These are phyloP conservation scores for Podila epicladia DNA, from an alignment of 192 early-diverging fungal genomes.

Conservation along the genomic window DNA sequence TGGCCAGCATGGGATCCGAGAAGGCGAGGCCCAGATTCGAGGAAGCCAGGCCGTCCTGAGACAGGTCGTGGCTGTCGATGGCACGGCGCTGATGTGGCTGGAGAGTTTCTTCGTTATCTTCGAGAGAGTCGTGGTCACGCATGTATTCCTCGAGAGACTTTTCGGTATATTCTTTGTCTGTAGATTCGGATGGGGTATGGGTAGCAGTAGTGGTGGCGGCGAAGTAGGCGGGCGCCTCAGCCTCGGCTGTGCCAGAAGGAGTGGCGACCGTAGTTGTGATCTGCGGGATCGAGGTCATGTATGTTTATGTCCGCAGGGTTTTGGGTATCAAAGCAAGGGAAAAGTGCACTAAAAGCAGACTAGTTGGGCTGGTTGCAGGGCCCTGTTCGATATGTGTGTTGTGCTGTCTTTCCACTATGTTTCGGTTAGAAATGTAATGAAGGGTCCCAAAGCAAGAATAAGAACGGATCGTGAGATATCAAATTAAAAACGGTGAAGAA, in stretches of 20 bases:
- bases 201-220: neutral
- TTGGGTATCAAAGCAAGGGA: neutral
- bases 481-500: neutral
- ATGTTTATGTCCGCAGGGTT: neutral
- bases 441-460: neutral
- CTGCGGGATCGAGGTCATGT: constrained; percentile 9
- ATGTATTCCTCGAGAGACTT: neutral
- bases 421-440: neutral
- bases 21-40: constrained; percentile 32
- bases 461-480: neutral
- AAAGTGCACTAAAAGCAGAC: neutral
- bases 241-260: neutral
- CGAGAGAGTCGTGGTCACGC: constrained; percentile 10
- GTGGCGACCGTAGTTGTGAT: constrained; percentile 33
- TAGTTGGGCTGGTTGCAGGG: neutral
- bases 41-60: constrained; percentile 8
- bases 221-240: constrained; percentile 3
- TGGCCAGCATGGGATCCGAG: constrained; percentile 48
- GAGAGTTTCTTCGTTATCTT: constrained; percentile 8
- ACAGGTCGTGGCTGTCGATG: constrained; percentile 18
- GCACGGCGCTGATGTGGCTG: constrained; percentile 41
- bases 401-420: neutral
- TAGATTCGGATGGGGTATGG: neutral
- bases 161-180: neutral
- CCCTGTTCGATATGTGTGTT: neutral